Percentiles rank a stretch among this genome's conserved stretches.
Conservation (phyloP, 768 basidiomycete species). For the Suillus spraguei region DNA sequence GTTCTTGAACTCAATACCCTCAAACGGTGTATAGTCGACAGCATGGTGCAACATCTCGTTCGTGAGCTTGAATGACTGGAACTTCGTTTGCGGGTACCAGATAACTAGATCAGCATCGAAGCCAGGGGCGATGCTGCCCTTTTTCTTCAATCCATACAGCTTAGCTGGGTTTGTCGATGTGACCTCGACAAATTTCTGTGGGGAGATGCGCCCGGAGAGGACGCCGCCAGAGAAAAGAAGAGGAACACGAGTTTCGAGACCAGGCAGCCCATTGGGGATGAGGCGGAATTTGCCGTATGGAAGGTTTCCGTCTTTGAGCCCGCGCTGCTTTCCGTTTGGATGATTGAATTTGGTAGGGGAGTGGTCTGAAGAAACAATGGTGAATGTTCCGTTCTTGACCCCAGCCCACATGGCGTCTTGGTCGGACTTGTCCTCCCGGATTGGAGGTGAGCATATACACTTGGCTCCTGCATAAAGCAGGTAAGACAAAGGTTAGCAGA, state of each 20-base stretch:
- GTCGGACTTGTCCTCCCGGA: conserved; percentile 18
- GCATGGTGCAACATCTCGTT: conserved; percentile 30
- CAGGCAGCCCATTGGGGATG: conserved; percentile 38
- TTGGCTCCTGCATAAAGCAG: conserved; percentile 15
- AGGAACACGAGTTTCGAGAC: conserved; percentile 36
- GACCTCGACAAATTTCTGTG: conserved; percentile 36
- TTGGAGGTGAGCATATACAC: conserved; percentile 21
- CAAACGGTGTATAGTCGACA: conserved; percentile 39
- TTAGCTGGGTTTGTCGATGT: conserved; percentile 37
- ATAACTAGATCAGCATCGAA: conserved; percentile 37
- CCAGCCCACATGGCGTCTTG: conserved; percentile 22
- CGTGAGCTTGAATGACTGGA: conserved; percentile 18
- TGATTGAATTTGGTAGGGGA: conserved; percentile 33
- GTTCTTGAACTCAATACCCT: too few species aligned
- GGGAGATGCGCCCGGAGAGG: conserved; percentile 30
- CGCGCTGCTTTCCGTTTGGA: conserved; percentile 27
- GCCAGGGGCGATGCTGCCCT: conserved; percentile 35
- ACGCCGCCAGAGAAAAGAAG: conserved; percentile 35
- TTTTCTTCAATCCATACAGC: conserved; percentile 36
- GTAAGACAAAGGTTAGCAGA: not conserved
- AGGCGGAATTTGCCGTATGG: conserved; percentile 30
- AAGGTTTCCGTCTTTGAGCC: conserved; percentile 25
- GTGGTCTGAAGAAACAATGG: conserved; percentile 34
- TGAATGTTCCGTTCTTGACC: too few species aligned
- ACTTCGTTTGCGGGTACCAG: conserved; percentile 22